These are phyloP conservation scores for Peronospora farinosa DNA, from an alignment of 352 stramenopile species.

Conservation along the genomic window DNA sequence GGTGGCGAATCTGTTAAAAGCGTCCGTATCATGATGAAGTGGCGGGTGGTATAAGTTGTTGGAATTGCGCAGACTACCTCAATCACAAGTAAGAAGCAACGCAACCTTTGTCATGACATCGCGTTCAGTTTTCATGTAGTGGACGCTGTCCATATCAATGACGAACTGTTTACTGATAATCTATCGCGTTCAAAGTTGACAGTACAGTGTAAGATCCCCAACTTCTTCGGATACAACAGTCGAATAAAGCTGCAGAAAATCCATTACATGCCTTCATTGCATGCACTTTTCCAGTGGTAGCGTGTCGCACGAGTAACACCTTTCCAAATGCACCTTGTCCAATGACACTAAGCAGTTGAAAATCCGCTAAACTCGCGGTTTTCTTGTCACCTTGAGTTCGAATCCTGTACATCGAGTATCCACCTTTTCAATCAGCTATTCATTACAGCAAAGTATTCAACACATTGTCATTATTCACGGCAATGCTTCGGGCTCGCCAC, in stretches of 20 bases:
- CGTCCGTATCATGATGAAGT: background rate
- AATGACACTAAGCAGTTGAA: conserved; percentile 96
- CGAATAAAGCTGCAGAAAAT: background rate
- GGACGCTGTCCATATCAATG: conserved; percentile 69
- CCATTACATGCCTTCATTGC: conserved; percentile 63
- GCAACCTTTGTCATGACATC: conserved; percentile 79
- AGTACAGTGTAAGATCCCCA: background rate
- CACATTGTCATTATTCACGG: conserved; percentile 6
- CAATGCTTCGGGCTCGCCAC: conserved; percentile 25
- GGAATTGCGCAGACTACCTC: background rate
- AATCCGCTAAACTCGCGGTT: conserved; percentile 87
- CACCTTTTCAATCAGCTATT: background rate
- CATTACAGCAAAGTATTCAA: background rate
- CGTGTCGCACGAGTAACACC: conserved; percentile 67
- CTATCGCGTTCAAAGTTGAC: conserved; percentile 23
- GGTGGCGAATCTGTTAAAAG: conserved; percentile 57
- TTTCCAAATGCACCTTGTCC: conserved; percentile 75
- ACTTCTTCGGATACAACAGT: background rate
- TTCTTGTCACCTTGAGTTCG: conserved; percentile 30
- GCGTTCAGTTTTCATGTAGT: conserved; percentile 78
- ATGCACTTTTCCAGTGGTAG: conserved; percentile 48
- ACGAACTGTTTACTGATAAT: conserved; percentile 84
- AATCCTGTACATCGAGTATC: conserved; percentile 13
- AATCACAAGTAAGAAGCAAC: background rate
- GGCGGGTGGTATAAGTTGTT: background rate